Evolutionary conservation across 768 basidiomycete species (phyloP).

Genomic region (Obba rivulosa): DNA sequence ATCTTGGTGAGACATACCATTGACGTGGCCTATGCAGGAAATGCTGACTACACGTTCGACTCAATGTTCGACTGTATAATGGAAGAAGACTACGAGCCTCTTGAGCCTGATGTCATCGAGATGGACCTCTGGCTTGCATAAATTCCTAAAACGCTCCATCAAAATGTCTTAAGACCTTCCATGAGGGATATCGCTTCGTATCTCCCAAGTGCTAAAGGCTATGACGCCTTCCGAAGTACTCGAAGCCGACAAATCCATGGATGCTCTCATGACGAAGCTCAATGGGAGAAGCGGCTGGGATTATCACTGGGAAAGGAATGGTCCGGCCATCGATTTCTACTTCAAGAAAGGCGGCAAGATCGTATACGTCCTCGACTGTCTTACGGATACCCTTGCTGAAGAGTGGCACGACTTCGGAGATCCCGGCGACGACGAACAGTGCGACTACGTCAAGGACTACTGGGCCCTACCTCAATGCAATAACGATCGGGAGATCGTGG

Average conservation of each 20-base stretch:
- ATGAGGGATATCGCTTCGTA: not conserved
- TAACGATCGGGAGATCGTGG: not conserved
- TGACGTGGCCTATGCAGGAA: too few relatives aligned
- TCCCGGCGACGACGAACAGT: too few relatives aligned
- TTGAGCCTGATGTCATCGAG: not conserved
- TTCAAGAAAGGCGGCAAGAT: slow-evolving; percentile 1
- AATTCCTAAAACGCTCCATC: not conserved
- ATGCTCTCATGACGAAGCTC: not conserved
- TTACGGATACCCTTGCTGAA: not conserved
- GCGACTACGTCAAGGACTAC: not conserved
- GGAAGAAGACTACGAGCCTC: too few relatives aligned
- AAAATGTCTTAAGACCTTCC: not conserved
- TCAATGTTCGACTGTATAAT: too few relatives aligned
- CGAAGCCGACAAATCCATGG: not conserved
- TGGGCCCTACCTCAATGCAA: not conserved
- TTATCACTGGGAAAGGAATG: not conserved
- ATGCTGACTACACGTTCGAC: too few relatives aligned
- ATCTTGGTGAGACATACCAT: too few relatives aligned
- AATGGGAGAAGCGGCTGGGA: not conserved
- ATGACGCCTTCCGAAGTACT: not conserved
- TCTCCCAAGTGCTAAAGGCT: not conserved
- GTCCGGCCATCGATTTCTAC: not conserved
- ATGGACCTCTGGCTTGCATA: too few relatives aligned
- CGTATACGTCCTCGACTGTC: not conserved
- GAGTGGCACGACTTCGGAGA: not conserved